Evolutionary conservation across 1,284 basidiomycete genomes (phyloP), one percentile per base, ranked within the genome.

Genomic region (Pholiota adiposa): DNA sequence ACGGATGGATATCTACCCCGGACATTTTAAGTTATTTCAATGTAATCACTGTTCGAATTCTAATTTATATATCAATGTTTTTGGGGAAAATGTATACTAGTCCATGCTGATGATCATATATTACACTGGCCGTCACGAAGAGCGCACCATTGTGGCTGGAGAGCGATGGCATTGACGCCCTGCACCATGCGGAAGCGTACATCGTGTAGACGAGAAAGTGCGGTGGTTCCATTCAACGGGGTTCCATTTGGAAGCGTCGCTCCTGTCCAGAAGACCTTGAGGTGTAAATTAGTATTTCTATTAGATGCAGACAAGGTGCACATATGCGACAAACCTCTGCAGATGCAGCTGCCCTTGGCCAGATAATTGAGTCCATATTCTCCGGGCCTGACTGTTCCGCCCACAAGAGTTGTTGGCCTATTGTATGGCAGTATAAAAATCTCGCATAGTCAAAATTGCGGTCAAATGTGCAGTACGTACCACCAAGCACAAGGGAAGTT

Each of bases 111-210:
- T 14, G n/a, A 19, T 49, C 27, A 56, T 54, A 85, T 61, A 70
- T 87, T 81, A 67, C 88, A 89, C 38, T 70, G 76, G 5, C 80
- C 83, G 0, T 90, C 88, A n/a, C 90, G 76, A 34, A 94, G 68
- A 16, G 89, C 92, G 74, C 92, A 95, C 88, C 89, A 94, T 63
- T 86, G 78, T 1, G 93, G 93, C 75, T 94, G 92, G 21, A 96
- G 74, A 0, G 88, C 75, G 61, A 87, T 86, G 3, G 92, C 86
- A 0, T 73, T 72, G 6, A 94, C 79, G 18, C 92, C 92, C 63
- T 84, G 78, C 21, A 87, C 83, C 73, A 94, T 81, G 23, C 93
- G 80, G 73, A 83, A 93, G 31, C 81, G 77, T 19, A 90, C 68
- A 65, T 94, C 93, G 66, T 96, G 89, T 65, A 97, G 79, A 43